phyloP scores from a whole-genome alignment of 345 rosid species.

The Anastatica hierochuntica region DNA sequence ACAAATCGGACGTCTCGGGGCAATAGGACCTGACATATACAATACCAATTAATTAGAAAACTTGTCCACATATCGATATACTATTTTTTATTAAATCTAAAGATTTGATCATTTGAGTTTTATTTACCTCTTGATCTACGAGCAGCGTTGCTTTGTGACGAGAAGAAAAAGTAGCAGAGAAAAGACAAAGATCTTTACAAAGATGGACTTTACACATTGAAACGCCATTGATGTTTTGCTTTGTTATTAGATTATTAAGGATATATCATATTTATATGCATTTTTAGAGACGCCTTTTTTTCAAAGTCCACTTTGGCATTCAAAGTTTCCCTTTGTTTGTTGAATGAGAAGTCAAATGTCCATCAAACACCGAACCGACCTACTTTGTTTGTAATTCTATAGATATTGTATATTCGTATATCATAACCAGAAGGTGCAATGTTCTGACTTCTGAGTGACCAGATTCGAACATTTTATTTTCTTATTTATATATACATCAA shows the following conservation, averaged over 20 bases:
- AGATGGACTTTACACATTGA: neutral
- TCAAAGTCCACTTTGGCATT: neutral
- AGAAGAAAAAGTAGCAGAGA: slow-evolving; percentile 11
- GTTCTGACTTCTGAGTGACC: no score
- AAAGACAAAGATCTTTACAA: neutral
- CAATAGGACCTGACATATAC: slow-evolving; percentile 4
- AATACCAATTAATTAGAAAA: no score
- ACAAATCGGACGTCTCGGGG: slow-evolving; percentile 14
- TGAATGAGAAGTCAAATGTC: neutral
- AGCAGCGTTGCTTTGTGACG: slow-evolving; percentile 13
- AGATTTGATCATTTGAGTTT: no score
- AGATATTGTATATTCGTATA: no score
- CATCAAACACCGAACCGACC: neutral
- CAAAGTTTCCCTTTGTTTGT: neutral
- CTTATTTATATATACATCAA: no score
- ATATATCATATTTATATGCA: slow-evolving; percentile 9
- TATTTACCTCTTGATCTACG: slow-evolving; percentile 12
- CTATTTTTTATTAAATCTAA: no score
- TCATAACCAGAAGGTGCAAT: no score
- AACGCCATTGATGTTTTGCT: slow-evolving; percentile 1
- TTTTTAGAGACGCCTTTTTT: slow-evolving; percentile 1
- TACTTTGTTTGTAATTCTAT: no score
- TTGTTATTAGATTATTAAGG: neutral
- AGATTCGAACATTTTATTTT: no score
- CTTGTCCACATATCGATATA: no score